Evolutionary conservation across 2,329 filamentous ascomycete genomes (phyloP).

Genomic region (Sporothrix dimorphospora): DNA sequence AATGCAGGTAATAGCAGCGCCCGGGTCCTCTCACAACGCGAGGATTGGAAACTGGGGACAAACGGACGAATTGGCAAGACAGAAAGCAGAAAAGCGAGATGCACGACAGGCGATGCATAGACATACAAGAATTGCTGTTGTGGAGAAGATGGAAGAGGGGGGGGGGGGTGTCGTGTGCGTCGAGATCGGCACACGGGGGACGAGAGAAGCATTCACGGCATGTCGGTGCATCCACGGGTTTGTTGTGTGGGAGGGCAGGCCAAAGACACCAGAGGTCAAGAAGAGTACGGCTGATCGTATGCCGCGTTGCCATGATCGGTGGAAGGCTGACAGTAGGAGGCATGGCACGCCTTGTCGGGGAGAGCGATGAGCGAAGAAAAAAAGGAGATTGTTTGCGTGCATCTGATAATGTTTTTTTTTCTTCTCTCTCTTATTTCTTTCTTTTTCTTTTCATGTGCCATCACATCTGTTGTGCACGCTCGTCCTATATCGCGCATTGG

Average conservation of each 20-base stretch:
- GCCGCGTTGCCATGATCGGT: conserved; percentile 6
- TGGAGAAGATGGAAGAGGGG: not conserved
- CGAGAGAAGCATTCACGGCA: not conserved
- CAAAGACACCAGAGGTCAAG: not conserved
- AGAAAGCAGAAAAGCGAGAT: not conserved
- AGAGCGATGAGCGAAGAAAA: not conserved
- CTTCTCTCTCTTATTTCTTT: not conserved
- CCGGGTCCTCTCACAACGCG: conserved; percentile 9
- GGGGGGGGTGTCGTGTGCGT: not conserved
- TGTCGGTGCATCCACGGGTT: conserved; percentile 2
- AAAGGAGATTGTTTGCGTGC: not conserved
- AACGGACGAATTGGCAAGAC: not conserved
- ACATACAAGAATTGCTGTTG: conserved; percentile 10
- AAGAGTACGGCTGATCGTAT: not conserved
- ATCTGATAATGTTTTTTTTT: not conserved
- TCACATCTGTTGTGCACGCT: not conserved
- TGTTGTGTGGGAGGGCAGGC: conserved; percentile 5
- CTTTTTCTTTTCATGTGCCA: not conserved
- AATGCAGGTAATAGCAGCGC: not conserved
- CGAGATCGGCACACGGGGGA: conserved; percentile 5
- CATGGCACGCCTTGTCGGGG: not conserved
- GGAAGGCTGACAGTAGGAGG: not conserved
- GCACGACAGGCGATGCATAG: not conserved
- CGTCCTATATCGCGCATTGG: conserved; percentile 14
- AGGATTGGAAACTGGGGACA: conserved; percentile 9